Percentiles rank a stretch among this genome's conserved stretches.
phyloP scores from a whole-genome alignment of 2,329 filamentous ascomycete species.

The Albifimbria verrucaria region DNA sequence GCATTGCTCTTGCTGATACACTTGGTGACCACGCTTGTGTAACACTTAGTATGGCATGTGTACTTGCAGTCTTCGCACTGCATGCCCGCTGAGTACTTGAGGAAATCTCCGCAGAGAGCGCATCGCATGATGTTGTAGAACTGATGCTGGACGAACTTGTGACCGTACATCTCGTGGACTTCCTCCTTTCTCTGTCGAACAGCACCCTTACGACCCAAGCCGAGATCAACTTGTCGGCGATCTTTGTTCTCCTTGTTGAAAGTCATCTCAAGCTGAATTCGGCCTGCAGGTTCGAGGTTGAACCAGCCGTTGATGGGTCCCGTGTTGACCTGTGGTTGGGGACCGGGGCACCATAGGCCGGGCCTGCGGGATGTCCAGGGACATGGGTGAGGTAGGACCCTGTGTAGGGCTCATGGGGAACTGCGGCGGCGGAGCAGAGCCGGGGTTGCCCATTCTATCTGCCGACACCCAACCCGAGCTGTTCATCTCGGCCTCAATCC shows the following conservation, averaged over 20 bases:
- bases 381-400: constrained; percentile 35
- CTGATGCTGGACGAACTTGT: constrained; percentile 98
- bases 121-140: constrained; percentile 99
- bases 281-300: constrained; percentile 88
- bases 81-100: constrained; percentile 98
- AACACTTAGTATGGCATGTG: constrained; percentile 98
- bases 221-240: constrained; percentile 77
- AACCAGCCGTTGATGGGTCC: constrained; percentile 91
- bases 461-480: constrained; percentile 95
- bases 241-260: constrained; percentile 91
- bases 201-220: constrained; percentile 90
- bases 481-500: constrained; percentile 93
- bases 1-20: constrained; percentile 99
- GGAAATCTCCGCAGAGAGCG: constrained; percentile 93
- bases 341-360: constrained; percentile 30
- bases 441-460: constrained; percentile 76
- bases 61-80: constrained; percentile 99
- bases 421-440: constrained; percentile 41
- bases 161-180: constrained; percentile 96
- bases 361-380: constrained; percentile 30
- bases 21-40: constrained; percentile 94
- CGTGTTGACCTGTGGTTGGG: constrained; percentile 50
- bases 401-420: constrained; percentile 55
- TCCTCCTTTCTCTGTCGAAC: constrained; percentile 98
- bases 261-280: constrained; percentile 86